phyloP scores from a whole-genome alignment of 139 green algal species.

The Zygnema cylindricum region DNA sequence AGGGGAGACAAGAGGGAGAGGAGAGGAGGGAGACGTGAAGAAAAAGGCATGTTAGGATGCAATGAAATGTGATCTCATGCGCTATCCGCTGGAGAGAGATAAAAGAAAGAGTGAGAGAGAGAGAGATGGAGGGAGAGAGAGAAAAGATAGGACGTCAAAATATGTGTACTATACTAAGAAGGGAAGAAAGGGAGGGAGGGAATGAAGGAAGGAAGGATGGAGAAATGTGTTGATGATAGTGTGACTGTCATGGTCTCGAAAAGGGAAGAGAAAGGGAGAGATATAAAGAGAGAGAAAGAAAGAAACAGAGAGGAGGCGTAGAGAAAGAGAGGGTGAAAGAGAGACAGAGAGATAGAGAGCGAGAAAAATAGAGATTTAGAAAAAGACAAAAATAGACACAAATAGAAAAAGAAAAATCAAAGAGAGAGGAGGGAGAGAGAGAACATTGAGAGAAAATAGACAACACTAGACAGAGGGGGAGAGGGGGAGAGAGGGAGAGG shows the following conservation, averaged over 20 bases:
- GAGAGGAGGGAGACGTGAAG: no score
- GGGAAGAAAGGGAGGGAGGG: not conserved
- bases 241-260: conserved; percentile 7
- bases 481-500: conserved; percentile 31
- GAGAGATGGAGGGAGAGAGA: not conserved
- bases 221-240: no score
- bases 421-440: not conserved
- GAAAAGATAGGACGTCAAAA: no score
- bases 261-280: not conserved
- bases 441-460: conserved; percentile 28
- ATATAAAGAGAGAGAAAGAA: conserved; percentile 31
- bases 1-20: no score
- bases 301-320: not conserved
- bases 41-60: no score
- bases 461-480: not conserved
- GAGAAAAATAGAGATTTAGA: not conserved
- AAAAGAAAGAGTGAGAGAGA: not conserved
- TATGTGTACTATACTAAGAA: no score
- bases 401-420: not conserved
- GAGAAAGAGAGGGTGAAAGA: not conserved
- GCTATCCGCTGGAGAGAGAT: not conserved
- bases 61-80: no score
- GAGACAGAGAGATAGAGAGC: not conserved
- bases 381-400: no score
- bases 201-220: no score